Base-by-base conservation (phyloP, 257 asterid genomes). In the Rauvolfia tetraphylla region DNA sequence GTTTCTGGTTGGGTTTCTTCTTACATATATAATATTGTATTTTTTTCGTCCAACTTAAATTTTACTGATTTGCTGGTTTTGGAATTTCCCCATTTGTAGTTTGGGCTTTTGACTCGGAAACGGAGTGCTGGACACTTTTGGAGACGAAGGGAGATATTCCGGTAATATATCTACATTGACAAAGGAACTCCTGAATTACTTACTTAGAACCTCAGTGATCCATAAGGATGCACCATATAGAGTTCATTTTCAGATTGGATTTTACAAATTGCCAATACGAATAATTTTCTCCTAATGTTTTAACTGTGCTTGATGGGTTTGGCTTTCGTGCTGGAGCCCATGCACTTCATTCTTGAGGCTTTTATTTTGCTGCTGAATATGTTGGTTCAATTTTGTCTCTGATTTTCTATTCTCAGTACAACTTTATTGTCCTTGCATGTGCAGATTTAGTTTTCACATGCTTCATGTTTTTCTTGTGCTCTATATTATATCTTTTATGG, bases 71-170 rank as follows among this genome's bases (percentile, higher is more conserved):
- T 77, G 15, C 5, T 33, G 18, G 62, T 78, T 77, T 42, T 49
- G 44, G 4, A 48, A 20, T 34, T 66, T n/a, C 41, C 80, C 68
- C 63, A 79, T 81, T 63, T 86, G 85, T 79, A 95, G 99, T 95
- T 54, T 93, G 99, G 99, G 87, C 96, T 62, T 95, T 90, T 83
- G 99, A 95, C 89, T 86, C 89, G 83, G 99, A 95, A 87, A 88
- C 96, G 72, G 99, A 93, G 76, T 87, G 96, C 89, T 95, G 99
- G 99, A 88, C 99, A 42, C 86, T 81, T 67, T 80, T 93, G 79
- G 99, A 93, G 81, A 93, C 97, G 3, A 95, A 95, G 86, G 99
- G 99, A 83, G 97, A 89, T 53, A 85, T 93, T 77, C 99, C 99
- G 89, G 99, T 93, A 93, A 84, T 44, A 70, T 73, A 22, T 58